Base-by-base conservation (phyloP, 2,329 filamentous ascomycete species). In the Cercospora sp. region DNA sequence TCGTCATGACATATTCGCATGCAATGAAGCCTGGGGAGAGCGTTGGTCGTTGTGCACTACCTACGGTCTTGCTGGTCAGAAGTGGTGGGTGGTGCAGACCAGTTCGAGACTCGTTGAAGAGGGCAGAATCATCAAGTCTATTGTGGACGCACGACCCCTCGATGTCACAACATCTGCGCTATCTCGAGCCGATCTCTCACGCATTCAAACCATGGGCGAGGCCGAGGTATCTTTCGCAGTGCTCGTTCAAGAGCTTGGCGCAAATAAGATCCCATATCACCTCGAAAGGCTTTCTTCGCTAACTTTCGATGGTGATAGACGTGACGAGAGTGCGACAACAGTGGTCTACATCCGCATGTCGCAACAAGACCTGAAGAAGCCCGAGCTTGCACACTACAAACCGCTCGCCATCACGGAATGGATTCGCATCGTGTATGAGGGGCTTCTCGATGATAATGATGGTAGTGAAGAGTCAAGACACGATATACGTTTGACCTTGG, bases 51-150 rank as follows among this genome's bases (percentile, higher is more conserved):
- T 96, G 45, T 89, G 89, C 71, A 85, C 91, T 57, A 88, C 88
- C 63, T 85, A 93, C 77, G 89, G 90, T 76, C 84, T 91, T 75
- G 84, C 85, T 74, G 91, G 92, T 63, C 91, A 95, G 76, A 86
- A 85, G 69, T 97, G 92, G 91, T 94, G 90, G 88, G 82, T 94
- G 68, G 82, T 92, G 64, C 86, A 90, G 78, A 78, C 87, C 85
- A 89, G 81, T 80, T 85, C 66, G 23, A 62, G 60, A 8, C 48
- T 61, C 23, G 68, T 65, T 12, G 57, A 65, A 16, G 36, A 67
- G 51, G 58, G 61, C 8, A 40, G 55, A 20, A 30, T 63, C 12
- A 53, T 53, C 12, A 69, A 62, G 30, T 63, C 69, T 23, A 72
- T 79, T 33, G 62, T 42, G 23, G 64, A 63, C n/a, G 72, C 73